Conservation (phyloP, 805 yeast genomes). For the Wickerhamomyces silvicola region DNA sequence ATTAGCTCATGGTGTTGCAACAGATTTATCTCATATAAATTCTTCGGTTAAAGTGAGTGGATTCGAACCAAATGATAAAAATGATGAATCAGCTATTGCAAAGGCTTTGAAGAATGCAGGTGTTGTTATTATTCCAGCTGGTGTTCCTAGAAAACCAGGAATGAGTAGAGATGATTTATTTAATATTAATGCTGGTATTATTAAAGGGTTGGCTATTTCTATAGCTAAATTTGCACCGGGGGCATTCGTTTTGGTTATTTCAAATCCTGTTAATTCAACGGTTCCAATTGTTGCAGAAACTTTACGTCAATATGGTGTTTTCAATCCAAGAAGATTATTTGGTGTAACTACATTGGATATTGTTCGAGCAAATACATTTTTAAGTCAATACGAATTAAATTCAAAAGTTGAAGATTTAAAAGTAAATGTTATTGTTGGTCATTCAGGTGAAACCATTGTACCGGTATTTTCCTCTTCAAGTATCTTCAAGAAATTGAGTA, state of each 20-base stretch:
- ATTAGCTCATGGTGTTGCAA: conserved; percentile 79
- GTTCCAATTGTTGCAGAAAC: conserved; percentile 86
- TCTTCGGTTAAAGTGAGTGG: conserved; percentile 57
- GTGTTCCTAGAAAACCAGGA: conserved; percentile 91
- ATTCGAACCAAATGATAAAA: conserved; percentile 54
- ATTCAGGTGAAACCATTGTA: conserved; percentile 90
- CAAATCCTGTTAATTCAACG: conserved; percentile 92
- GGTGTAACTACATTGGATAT: conserved; percentile 89
- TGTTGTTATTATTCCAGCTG: conserved; percentile 58
- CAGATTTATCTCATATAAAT: conserved; percentile 80
- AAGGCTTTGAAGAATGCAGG: conserved; percentile 37
- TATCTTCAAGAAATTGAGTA: conserved; percentile 14
- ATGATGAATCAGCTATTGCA: conserved; percentile 40
- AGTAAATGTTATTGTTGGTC: conserved; percentile 87
- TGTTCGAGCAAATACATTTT: conserved; percentile 72
- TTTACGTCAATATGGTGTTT: conserved; percentile 58
- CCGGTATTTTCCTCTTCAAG: conserved; percentile 45
- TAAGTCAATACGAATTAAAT: conserved; percentile 68
- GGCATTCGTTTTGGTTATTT: conserved; percentile 75
- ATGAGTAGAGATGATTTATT: conserved; percentile 90
- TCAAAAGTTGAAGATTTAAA: conserved; percentile 28
- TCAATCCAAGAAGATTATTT: conserved; percentile 65
- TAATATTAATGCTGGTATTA: conserved; percentile 77
- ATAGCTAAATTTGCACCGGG: conserved; percentile 66
- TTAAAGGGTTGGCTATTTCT: conserved; percentile 65